Base-by-base conservation (phyloP, 768 basidiomycete genomes). In the Hypholoma fasciculare region DNA sequence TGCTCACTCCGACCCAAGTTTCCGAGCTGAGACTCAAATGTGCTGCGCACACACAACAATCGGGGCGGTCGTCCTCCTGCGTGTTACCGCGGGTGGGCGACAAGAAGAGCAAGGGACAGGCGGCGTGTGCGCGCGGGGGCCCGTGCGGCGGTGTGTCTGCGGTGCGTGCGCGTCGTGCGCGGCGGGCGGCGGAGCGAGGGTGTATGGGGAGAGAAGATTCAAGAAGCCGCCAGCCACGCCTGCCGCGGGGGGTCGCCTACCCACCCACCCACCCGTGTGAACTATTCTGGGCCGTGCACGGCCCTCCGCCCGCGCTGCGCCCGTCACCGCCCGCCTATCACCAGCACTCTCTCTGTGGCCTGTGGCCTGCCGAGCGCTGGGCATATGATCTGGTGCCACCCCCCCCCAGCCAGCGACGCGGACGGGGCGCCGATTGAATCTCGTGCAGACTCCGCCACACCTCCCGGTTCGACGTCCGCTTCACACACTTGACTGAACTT, bases 1-100 rank as follows among this genome's bases (percentile, higher is more conserved):
- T 69, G 71, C 74, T 75, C 73, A 77, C 78, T 78, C 76, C 75
- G 77, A 76, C 71, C 76, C 69, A 77, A 76, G 73, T 68, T 73
- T 74, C 74, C 70, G 75, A 75, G 77, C 76, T 77, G 72, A 75
- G 76, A 76, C 73, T 75, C 65, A 68, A 70, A 69, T 62, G 60
- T 63, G 61, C 57, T 60, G 60, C 54, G 53, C 43, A 8, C 34
- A 43, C 30, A 9, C 30, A 7, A 34, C 36, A 37, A n/a, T n/a
- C n/a, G n/a, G n/a, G 46, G 36, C 13, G 43, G 36, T 11, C 6
- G 30, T 7, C 7, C 30, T 34, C 30, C 30, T 43, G 30, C 30
- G 12, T 34, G 7, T 11, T 16, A 30, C 17, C 17, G 30, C 44
- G 17, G 34, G 23, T 8, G 27, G 13, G n/a, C n/a, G n/a, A 43